Conservation (phyloP, 495 filamentous ascomycete species). For the Penicillium atrosanguineum region DNA sequence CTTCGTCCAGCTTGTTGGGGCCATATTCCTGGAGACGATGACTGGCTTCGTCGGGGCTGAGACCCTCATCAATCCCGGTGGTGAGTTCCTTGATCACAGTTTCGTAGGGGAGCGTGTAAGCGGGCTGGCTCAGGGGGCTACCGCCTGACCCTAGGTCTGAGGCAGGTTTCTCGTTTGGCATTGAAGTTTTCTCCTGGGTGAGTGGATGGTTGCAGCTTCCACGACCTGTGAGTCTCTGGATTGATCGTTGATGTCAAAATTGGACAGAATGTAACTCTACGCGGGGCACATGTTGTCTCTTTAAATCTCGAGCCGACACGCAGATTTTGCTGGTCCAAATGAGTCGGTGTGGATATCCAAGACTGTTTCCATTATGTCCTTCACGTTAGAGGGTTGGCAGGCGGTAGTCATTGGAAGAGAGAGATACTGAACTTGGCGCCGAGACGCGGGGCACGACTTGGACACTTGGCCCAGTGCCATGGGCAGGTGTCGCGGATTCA, state of each 20-base stretch:
- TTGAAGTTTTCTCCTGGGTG: not conserved
- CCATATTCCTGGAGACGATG: conserved; percentile 50
- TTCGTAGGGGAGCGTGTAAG: conserved; percentile 54
- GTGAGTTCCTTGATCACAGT: conserved; percentile 40
- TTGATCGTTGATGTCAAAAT: not conserved
- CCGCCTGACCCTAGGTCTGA: conserved; percentile 1
- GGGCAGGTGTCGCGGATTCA: not conserved
- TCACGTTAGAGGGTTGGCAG: not conserved
- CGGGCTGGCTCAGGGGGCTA: conserved; percentile 48
- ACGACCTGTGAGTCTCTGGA: not conserved
- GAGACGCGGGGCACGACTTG: not conserved
- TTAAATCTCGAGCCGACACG: not conserved
- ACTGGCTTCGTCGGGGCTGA: conserved; percentile 41
- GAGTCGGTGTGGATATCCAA: not conserved
- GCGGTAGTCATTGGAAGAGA: not conserved
- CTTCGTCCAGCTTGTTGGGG: conserved; percentile 53
- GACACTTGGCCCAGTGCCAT: not conserved
- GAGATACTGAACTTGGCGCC: not conserved
- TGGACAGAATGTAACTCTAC: not conserved
- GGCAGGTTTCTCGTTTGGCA: conserved; percentile 4
- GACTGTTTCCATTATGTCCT: not conserved
- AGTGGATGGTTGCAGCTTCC: not conserved
- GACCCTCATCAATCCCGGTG: not conserved
- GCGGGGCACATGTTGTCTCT: not conserved
- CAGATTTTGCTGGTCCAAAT: not conserved